Conservation (phyloP, 495 filamentous ascomycete genomes). For the Parathielavia hyrcaniae region DNA sequence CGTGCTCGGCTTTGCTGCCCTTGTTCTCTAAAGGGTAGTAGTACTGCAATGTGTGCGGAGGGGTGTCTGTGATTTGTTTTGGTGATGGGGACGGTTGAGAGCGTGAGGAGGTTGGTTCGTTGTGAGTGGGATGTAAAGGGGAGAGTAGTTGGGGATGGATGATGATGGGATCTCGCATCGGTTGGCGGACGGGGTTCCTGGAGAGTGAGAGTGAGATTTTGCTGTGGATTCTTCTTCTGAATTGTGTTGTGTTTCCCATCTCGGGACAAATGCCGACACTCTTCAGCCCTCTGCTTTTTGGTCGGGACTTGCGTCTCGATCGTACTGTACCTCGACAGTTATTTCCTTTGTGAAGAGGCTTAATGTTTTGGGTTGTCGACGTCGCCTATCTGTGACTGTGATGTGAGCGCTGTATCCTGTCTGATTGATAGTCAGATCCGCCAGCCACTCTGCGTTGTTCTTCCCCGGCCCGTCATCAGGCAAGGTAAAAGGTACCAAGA, state of each 20-base stretch:
- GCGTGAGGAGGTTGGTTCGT: not conserved
- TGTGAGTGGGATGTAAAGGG: not conserved
- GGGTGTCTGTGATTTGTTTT: conserved; percentile 1
- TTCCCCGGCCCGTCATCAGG: not conserved
- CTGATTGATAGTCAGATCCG: too few relatives aligned
- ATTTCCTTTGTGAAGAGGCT: conserved; percentile 13
- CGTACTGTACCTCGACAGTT: not conserved
- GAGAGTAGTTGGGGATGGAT: not conserved
- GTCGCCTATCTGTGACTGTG: too few relatives aligned
- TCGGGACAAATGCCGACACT: conserved; percentile 16
- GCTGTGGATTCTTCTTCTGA: not conserved
- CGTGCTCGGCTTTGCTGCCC: conserved; percentile 67
- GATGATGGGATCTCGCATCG: conserved; percentile 2
- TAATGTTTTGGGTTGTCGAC: not conserved
- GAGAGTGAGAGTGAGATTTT: not conserved
- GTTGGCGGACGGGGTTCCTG: conserved; percentile 8
- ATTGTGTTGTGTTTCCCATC: conserved; percentile 15
- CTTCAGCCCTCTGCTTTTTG: conserved; percentile 9
- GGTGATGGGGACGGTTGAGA: conserved; percentile 4
- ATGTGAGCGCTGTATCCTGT: too few relatives aligned
- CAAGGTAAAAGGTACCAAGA: too few relatives aligned
- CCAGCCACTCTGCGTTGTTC: not conserved
- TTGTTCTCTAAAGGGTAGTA: conserved; percentile 69
- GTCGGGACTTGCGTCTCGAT: conserved; percentile 2
- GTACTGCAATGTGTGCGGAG: not conserved